Evolutionary conservation across 352 stramenopile species (phyloP).

Genomic region (Globisporangium parvum): DNA sequence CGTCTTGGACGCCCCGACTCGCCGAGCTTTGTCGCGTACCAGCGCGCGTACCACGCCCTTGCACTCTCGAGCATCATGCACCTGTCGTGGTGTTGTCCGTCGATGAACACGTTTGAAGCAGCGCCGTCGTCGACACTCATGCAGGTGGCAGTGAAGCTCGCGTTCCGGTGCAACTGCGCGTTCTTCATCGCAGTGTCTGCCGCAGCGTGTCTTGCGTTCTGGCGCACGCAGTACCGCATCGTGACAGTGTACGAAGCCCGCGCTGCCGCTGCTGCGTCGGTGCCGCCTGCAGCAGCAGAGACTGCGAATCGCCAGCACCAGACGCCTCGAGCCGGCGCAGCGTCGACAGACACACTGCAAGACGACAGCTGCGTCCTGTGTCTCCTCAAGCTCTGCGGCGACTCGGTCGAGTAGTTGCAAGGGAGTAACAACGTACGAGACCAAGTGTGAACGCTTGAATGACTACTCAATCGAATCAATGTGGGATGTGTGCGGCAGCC

Average conservation of each 20-base stretch:
- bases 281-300: background rate
- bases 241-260: slow-evolving; percentile 13
- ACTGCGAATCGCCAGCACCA: too few species aligned
- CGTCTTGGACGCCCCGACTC: slow-evolving; percentile 27
- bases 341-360: background rate
- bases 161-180: slow-evolving; percentile 28
- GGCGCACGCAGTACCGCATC: slow-evolving; percentile 32
- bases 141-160: slow-evolving; percentile 7
- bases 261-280: background rate
- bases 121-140: background rate
- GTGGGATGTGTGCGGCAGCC: too few species aligned
- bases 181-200: slow-evolving; percentile 18
- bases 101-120: slow-evolving; percentile 8
- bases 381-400: slow-evolving; percentile 24
- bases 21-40: slow-evolving; percentile 28
- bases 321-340: background rate
- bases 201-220: slow-evolving; percentile 27
- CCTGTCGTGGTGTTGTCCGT: slow-evolving; percentile 28
- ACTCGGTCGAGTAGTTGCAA: background rate
- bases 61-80: slow-evolving; percentile 34
- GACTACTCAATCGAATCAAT: too few species aligned
- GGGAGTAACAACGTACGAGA: too few species aligned
- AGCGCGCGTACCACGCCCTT: slow-evolving; percentile 38
- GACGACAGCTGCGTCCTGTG: slow-evolving; percentile 20
- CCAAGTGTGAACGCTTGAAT: too few species aligned